These are phyloP conservation scores for Yamadazyma buinensis DNA, from an alignment of 1,139 yeast genomes.

Conservation along the genomic window DNA sequence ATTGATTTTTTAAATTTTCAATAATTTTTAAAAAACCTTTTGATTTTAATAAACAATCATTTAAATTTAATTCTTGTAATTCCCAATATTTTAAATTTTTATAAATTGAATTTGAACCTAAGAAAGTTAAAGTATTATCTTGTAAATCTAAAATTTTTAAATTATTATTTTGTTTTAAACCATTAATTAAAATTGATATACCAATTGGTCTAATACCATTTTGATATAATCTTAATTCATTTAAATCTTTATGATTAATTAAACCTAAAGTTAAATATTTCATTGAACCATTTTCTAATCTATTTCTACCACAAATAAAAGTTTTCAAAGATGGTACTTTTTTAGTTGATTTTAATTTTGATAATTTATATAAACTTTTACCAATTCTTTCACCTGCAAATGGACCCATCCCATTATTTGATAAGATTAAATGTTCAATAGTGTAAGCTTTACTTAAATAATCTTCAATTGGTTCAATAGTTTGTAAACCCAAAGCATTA, in stretches of 20 bases:
- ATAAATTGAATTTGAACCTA: constrained; percentile 54
- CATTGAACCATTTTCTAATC: constrained; percentile 92
- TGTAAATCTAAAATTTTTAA: constrained; percentile 80
- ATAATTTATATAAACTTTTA: constrained; percentile 69
- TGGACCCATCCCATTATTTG: constrained; percentile 98
- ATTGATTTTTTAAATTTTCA: constrained; percentile 32
- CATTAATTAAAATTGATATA: constrained; percentile 72
- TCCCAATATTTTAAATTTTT: constrained; percentile 43
- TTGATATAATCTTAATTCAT: constrained; percentile 80
- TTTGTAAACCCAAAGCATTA: constrained; percentile 94
- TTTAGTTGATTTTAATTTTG: constrained; percentile 54
- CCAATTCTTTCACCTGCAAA: constrained; percentile 95
- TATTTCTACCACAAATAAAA: constrained; percentile 92
- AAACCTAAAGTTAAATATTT: constrained; percentile 73
- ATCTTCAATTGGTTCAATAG: constrained; percentile 82
- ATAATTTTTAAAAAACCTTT: constrained; percentile 62
- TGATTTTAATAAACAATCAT: constrained; percentile 82
- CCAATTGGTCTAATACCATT: constrained; percentile 97
- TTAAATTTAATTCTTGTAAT: constrained; percentile 74
- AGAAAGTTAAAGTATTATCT: constrained; percentile 88
- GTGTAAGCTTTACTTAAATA: constrained; percentile 75
- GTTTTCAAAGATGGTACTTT: constrained; percentile 57
- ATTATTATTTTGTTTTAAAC: constrained; percentile 57
- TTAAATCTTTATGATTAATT: constrained; percentile 68
- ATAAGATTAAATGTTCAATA: constrained; percentile 77